A percentile compares a stretch with the other conserved stretches of the same genome.
Conservation (phyloP, 2,329 filamentous ascomycete species). For the Colletotrichum sp. region DNA sequence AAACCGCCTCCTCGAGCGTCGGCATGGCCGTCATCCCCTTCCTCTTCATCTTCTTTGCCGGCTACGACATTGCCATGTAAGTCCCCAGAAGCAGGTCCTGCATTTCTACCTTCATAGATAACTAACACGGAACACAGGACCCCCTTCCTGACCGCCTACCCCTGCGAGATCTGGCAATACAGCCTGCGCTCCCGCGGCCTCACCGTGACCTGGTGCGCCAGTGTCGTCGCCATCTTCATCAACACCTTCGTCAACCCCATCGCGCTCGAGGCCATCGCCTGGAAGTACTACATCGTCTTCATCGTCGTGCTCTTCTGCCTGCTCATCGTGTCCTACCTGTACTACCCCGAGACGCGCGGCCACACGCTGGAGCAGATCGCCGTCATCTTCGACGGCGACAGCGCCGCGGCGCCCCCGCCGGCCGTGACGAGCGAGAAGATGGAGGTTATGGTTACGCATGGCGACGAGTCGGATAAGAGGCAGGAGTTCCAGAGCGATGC, state of each 20-base stretch:
- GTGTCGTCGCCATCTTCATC: constrained; percentile 13
- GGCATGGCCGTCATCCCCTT: constrained; percentile 37
- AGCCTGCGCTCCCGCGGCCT: constrained; percentile 7
- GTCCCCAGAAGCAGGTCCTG: neutral
- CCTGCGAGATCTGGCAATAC: constrained; percentile 17
- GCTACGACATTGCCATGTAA: constrained; percentile 23
- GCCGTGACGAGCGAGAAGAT: constrained; percentile 7
- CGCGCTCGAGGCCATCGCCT: constrained; percentile 42
- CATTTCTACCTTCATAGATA: neutral
- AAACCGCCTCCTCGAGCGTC: constrained; percentile 24
- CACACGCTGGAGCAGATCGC: constrained; percentile 20
- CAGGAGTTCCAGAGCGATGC: neutral
- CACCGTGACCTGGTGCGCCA: constrained; percentile 11
- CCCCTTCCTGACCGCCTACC: constrained; percentile 9
- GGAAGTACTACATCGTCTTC: constrained; percentile 52
- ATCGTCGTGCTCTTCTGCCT: constrained; percentile 33
- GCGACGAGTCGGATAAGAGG: neutral
- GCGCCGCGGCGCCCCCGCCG: neutral
- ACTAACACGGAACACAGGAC: neutral
- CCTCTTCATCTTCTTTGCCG: constrained; percentile 44
- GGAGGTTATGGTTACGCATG: neutral
- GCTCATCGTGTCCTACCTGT: constrained; percentile 2
- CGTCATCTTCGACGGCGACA: constrained; percentile 14
- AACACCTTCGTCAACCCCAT: constrained; percentile 48
- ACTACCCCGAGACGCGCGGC: constrained; percentile 16